Percentiles rank a stretch among this genome's conserved stretches.
Conservation (phyloP, 2,329 filamentous ascomycete species). For the Fusarium coffeatum region DNA sequence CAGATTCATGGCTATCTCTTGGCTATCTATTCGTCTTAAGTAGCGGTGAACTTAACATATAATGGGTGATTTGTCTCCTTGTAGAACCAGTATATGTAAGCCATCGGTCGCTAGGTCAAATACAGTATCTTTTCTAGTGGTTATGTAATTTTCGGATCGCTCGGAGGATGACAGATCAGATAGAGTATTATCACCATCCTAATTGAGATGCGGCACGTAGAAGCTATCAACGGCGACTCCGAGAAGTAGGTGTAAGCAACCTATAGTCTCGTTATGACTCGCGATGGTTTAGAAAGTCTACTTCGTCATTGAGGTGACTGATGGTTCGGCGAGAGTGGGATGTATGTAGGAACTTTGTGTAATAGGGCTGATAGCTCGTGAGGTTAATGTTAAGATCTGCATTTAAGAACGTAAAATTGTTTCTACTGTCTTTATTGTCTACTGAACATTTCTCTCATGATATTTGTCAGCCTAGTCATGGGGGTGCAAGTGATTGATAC, state of each 20-base stretch:
- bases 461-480: neutral
- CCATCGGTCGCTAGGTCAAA: neutral
- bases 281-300: neutral
- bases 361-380: neutral
- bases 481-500: constrained; percentile 8
- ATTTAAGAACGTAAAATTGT: neutral
- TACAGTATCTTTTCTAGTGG: neutral
- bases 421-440: neutral
- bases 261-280: neutral
- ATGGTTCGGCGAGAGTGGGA: neutral
- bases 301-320: neutral
- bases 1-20: neutral
- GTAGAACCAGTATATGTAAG: neutral
- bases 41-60: constrained; percentile 7
- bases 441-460: neutral
- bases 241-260: constrained; percentile 26
- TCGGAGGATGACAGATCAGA: constrained; percentile 12
- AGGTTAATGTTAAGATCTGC: neutral
- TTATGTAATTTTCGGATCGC: constrained; percentile 15
- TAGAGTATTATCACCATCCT: neutral
- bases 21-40: neutral
- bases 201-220: constrained; percentile 7
- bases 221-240: constrained; percentile 22
- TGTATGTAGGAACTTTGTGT: neutral
- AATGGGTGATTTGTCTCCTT: neutral